Evolutionary conservation across 2,329 filamentous ascomycete genomes (phyloP).

Genomic region (Lasiodiplodia gonubiensis): DNA sequence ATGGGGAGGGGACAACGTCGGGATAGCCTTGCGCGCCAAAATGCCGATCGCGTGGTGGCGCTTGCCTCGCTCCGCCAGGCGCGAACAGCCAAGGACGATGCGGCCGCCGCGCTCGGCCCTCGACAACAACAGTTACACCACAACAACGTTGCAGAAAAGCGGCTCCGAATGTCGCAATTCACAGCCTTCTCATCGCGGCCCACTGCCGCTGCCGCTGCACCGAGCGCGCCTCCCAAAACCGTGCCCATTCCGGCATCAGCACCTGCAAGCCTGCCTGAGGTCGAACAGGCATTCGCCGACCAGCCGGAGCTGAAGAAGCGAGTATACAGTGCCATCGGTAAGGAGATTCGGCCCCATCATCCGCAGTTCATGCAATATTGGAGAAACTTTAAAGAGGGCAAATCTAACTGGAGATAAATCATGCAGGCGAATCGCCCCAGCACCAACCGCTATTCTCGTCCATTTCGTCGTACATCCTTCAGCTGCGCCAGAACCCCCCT

Average conservation of each 20-base stretch:
- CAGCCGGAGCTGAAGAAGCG: conserved; percentile 45
- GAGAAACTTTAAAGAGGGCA: neutral
- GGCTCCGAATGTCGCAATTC: conserved; percentile 20
- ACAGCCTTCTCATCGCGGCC: conserved; percentile 24
- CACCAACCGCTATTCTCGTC: conserved; percentile 27
- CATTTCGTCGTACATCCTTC: conserved; percentile 30
- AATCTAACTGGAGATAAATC: neutral
- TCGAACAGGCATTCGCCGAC: conserved; percentile 39
- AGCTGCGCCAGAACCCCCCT: conserved; percentile 15
- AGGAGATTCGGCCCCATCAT: conserved; percentile 13
- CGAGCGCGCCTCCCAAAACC: neutral
- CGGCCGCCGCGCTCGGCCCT: conserved; percentile 8
- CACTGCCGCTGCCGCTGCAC: conserved; percentile 8
- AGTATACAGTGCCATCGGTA: conserved; percentile 46
- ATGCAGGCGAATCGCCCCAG: conserved; percentile 14
- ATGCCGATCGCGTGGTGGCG: conserved; percentile 26
- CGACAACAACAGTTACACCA: conserved; percentile 2
- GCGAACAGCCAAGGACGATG: conserved; percentile 8
- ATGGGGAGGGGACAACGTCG: neutral
- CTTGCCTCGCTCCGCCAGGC: conserved; percentile 20
- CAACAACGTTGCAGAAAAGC: neutral
- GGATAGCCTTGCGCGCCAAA: conserved; percentile 26
- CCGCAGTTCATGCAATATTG: neutral
- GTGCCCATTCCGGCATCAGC: neutral
- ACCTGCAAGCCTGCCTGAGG: conserved; percentile 13